Evolutionary conservation across 495 filamentous ascomycete species (phyloP).

Genomic region (Neurospora tetrasperma): DNA sequence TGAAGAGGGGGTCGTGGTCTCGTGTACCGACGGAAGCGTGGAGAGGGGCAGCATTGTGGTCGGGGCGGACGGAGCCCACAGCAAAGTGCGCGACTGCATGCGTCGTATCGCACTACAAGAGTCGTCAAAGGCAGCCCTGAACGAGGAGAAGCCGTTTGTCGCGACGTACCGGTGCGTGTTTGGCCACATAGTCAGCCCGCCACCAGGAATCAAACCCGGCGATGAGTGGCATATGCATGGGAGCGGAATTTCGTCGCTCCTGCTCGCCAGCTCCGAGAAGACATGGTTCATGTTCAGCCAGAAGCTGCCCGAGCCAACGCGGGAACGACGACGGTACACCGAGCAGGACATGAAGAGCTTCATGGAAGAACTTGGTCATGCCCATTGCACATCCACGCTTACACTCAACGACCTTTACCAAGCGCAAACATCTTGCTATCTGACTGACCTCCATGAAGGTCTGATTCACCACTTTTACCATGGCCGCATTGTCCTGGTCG

Average conservation of each 20-base stretch:
- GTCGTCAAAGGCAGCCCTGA: slow-evolving; percentile 12
- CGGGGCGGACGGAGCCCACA: slow-evolving; percentile 44
- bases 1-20: slow-evolving; percentile 20
- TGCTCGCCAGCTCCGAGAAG: slow-evolving; percentile 16
- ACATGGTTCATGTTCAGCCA: slow-evolving; percentile 30
- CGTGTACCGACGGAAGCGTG: slow-evolving; percentile 31
- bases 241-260: slow-evolving; percentile 17
- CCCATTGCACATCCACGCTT: slow-evolving; percentile 14
- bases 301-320: slow-evolving; percentile 17
- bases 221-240: slow-evolving; percentile 12
- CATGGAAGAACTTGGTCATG: slow-evolving; percentile 19
- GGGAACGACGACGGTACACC: slow-evolving; percentile 20
- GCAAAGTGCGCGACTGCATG: slow-evolving; percentile 28
- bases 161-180: slow-evolving; percentile 26
- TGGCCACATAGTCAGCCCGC: slow-evolving; percentile 21
- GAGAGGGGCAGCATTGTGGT: slow-evolving; percentile 39
- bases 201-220: background rate
- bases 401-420: slow-evolving; percentile 23
- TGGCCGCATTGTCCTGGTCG: slow-evolving; percentile 27
- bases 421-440: slow-evolving; percentile 9
- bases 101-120: slow-evolving; percentile 7
- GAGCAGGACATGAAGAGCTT: slow-evolving; percentile 20
- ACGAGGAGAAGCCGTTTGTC: slow-evolving; percentile 11
- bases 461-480: slow-evolving; percentile 25
- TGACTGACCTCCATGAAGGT: slow-evolving; percentile 28